Percentiles rank a stretch among this genome's conserved stretches.
These are phyloP conservation scores for Debaryomyces sp. DNA, from an alignment of 1,139 yeast genomes.

Conservation along the genomic window DNA sequence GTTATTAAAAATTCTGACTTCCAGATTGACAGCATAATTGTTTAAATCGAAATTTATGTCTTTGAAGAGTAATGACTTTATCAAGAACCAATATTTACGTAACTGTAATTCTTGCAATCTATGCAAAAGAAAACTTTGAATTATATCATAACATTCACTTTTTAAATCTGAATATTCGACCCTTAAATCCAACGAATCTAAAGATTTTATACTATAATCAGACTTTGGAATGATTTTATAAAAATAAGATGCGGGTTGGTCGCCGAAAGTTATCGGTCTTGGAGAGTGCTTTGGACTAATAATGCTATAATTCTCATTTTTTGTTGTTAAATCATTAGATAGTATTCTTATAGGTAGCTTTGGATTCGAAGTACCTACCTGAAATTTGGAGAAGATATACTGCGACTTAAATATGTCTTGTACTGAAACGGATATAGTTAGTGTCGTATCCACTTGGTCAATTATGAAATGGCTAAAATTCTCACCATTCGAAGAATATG, in stretches of 20 bases:
- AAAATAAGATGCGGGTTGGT: constrained; percentile 69
- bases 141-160: constrained; percentile 40
- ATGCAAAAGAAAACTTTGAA: constrained; percentile 13
- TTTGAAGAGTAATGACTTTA: constrained; percentile 26
- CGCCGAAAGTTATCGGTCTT: constrained; percentile 55
- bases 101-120: constrained; percentile 14
- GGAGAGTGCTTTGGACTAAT: constrained; percentile 23
- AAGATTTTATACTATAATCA: constrained; percentile 20
- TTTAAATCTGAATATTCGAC: constrained; percentile 49
- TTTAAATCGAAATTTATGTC: constrained; percentile 38
- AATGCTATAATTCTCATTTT: constrained; percentile 41
- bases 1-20: constrained; percentile 24
- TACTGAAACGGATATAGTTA: constrained; percentile 69
- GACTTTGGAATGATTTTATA: constrained; percentile 47
- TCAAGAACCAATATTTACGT: constrained; percentile 27
- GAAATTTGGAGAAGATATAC: constrained; percentile 64
- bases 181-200: constrained; percentile 43
- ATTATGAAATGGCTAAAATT: constrained; percentile 26
- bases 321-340: constrained; percentile 42
- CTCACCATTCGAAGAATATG: constrained; percentile 28
- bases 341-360: constrained; percentile 58
- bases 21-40: constrained; percentile 36
- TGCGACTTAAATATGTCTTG: constrained; percentile 69
- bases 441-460: constrained; percentile 49
- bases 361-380: constrained; percentile 60